Evolutionary conservation across 2,329 filamentous ascomycete genomes (phyloP).

Genomic region (Corynespora cassiicola): DNA sequence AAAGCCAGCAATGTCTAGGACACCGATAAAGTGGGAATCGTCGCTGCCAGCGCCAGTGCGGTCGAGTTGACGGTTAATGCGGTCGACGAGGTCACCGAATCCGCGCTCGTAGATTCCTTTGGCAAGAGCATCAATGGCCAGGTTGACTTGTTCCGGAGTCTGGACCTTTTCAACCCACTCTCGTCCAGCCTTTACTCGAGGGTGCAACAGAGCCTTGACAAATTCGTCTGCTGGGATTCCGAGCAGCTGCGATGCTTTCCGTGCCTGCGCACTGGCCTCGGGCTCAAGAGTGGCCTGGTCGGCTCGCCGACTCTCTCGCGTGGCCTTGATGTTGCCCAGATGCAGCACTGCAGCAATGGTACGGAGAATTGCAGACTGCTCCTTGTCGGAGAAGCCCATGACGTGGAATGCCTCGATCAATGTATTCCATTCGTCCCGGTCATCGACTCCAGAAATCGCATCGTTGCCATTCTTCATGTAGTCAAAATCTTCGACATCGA

Average conservation of each 20-base stretch:
- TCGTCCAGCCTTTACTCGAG: conserved; percentile 90
- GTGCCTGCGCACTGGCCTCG: conserved; percentile 76
- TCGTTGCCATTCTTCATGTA: conserved; percentile 94
- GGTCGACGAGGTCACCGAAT: conserved; percentile 88
- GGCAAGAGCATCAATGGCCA: conserved; percentile 86
- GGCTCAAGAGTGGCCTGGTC: conserved; percentile 86
- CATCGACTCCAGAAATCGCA: conserved; percentile 87
- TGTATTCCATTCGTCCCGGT: conserved; percentile 86
- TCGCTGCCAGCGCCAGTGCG: conserved; percentile 82
- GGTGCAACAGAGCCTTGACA: conserved; percentile 85
- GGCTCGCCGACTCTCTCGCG: conserved; percentile 87
- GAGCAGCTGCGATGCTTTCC: conserved; percentile 81
- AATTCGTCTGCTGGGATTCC: conserved; percentile 87
- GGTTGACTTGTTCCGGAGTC: conserved; percentile 92
- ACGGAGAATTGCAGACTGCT: conserved; percentile 81
- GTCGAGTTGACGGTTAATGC: conserved; percentile 92
- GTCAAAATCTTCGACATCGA: conserved; percentile 84
- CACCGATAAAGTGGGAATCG: conserved; percentile 94
- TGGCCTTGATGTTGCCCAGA: conserved; percentile 87
- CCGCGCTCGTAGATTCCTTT: conserved; percentile 98
- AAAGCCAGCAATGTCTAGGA: conserved; percentile 98
- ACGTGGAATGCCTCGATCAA: conserved; percentile 91
- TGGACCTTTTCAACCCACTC: conserved; percentile 99
- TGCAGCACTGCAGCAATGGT: conserved; percentile 93
- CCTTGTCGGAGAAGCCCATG: conserved; percentile 89